Evolutionary conservation across 345 rosid species (phyloP).

Genomic region (Rhodomyrtus tomentosa): DNA sequence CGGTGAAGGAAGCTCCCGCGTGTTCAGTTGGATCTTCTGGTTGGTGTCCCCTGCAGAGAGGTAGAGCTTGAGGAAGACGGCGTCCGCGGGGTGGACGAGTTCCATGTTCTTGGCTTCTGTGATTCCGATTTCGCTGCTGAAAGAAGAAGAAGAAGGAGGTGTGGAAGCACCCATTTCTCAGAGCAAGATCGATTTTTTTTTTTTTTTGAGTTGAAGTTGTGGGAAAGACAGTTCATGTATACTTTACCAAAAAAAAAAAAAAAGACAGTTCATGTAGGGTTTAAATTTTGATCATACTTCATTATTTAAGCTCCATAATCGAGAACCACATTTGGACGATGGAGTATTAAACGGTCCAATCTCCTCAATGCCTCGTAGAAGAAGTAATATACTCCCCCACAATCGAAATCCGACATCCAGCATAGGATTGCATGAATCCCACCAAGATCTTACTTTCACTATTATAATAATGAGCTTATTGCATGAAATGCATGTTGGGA

Average conservation of each 20-base stretch:
- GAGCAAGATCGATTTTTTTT: neutral
- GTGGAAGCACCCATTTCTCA: neutral
- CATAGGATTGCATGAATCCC: too few species aligned
- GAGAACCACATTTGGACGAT: neutral
- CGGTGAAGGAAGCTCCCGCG: slow-evolving; percentile 26
- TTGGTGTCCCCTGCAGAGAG: slow-evolving; percentile 34
- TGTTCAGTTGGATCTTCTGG: slow-evolving; percentile 42
- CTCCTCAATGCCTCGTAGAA: neutral
- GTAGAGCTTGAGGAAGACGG: slow-evolving; percentile 53
- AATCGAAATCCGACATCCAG: too few species aligned
- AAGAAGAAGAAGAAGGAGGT: slow-evolving; percentile 19
- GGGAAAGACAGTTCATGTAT: too few species aligned
- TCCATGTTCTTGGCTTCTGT: slow-evolving; percentile 57
- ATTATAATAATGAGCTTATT: neutral
- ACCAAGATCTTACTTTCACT: neutral
- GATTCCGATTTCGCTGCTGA: slow-evolving; percentile 45
- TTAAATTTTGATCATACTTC: neutral
- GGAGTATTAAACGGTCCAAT: neutral
- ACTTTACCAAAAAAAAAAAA: too few species aligned
- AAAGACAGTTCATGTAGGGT: neutral
- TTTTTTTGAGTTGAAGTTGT: neutral
- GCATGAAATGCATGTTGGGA: neutral
- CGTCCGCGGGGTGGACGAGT: slow-evolving; percentile 15
- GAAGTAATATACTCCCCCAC: neutral
- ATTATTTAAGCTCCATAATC: neutral